Evolutionary conservation across 2,329 filamentous ascomycete genomes (phyloP).

Genomic region (Neonectria neomacrospora): DNA sequence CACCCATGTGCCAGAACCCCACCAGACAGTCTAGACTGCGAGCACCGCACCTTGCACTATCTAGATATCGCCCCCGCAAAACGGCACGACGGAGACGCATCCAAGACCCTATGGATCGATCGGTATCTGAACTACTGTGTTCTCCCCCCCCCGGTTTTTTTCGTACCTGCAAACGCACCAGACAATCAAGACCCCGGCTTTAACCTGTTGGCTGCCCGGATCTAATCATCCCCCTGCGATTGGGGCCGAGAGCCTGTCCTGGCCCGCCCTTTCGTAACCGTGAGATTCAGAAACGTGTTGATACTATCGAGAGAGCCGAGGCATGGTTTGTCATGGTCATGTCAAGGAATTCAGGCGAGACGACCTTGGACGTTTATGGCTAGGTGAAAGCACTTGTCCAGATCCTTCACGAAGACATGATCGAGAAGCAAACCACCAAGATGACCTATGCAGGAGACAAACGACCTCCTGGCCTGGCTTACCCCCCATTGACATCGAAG

Average conservation of each 20-base stretch:
- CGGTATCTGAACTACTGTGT: background rate
- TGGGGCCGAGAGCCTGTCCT: constrained; percentile 23
- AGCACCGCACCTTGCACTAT: background rate
- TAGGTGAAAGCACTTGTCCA: constrained; percentile 36
- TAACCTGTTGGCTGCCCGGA: background rate
- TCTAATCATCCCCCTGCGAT: background rate
- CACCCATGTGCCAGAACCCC: background rate
- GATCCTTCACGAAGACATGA: constrained; percentile 37
- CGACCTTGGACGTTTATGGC: constrained; percentile 30
- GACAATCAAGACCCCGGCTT: background rate
- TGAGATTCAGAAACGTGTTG: constrained; percentile 36
- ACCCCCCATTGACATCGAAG: constrained; percentile 32
- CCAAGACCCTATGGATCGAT: background rate
- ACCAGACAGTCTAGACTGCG: background rate
- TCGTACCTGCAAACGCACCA: background rate
- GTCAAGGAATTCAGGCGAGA: constrained; percentile 36
- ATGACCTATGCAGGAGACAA: constrained; percentile 32
- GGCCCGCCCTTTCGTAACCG: constrained; percentile 38
- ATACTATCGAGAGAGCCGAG: constrained; percentile 38
- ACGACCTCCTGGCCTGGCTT: constrained; percentile 33
- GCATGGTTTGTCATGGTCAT: constrained; percentile 44
- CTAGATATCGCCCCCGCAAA: background rate
- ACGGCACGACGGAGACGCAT: background rate
- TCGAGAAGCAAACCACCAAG: constrained; percentile 26
- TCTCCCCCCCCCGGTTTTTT: background rate